These are phyloP conservation scores for Apiotrichum siamense DNA, from an alignment of 1,284 basidiomycete genomes.

Conservation along the genomic window DNA sequence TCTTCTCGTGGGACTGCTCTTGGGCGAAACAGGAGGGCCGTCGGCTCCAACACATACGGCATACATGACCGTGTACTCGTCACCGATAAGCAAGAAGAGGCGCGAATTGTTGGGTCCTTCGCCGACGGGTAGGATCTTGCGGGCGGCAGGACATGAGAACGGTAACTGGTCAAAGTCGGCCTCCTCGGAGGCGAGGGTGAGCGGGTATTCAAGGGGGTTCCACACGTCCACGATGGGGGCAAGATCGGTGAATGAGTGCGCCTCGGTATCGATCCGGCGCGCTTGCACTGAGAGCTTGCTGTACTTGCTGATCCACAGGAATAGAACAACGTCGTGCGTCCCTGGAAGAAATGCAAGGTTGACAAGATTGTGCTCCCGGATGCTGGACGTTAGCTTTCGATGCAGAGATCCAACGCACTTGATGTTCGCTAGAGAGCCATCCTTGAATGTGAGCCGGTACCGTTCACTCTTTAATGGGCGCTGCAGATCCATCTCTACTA, in stretches of 20 bases:
- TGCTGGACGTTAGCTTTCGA: slow-evolving; percentile 47
- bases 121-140: slow-evolving; percentile 30
- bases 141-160: slow-evolving; percentile 40
- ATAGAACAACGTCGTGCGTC: slow-evolving; percentile 55
- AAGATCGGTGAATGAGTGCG: slow-evolving; percentile 47
- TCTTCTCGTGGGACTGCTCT: too few species aligned
- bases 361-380: slow-evolving; percentile 69
- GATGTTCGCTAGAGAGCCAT: slow-evolving; percentile 34
- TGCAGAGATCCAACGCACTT: slow-evolving; percentile 32
- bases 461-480: slow-evolving; percentile 30
- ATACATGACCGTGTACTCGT: slow-evolving; percentile 41
- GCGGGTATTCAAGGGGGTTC: slow-evolving; percentile 46
- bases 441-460: slow-evolving; percentile 30
- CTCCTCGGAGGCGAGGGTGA: slow-evolving; percentile 8
- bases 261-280: slow-evolving; percentile 57
- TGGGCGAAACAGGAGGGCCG: too few species aligned
- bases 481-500: slow-evolving; percentile 39
- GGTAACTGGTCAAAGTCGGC: slow-evolving; percentile 40
- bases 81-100: slow-evolving; percentile 36
- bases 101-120: slow-evolving; percentile 2
- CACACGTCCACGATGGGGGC: slow-evolving; percentile 53
- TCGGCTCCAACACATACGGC: too few species aligned
- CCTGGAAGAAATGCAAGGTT: slow-evolving; percentile 61
- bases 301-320: slow-evolving; percentile 51
- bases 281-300: slow-evolving; percentile 57